Conservation (phyloP, 371 early-diverging fungal species). For the Blastocladiella emersonii region DNA sequence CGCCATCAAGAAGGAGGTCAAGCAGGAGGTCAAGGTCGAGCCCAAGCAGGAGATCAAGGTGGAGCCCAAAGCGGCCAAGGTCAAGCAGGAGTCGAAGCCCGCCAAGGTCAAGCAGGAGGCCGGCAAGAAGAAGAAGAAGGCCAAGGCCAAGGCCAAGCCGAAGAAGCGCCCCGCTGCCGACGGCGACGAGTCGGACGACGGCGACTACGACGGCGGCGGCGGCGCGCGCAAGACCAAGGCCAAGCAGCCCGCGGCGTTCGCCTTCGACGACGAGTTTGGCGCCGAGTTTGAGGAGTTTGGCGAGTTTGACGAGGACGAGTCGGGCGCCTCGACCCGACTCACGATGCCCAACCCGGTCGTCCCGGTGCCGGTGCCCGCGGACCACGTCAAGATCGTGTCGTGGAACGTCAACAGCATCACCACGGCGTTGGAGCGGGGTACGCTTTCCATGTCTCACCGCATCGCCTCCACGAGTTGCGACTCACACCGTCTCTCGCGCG, state of each 20-base stretch:
- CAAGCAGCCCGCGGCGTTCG: conserved; percentile 15
- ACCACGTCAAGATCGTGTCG: conserved; percentile 52
- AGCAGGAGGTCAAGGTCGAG: conserved; percentile 21
- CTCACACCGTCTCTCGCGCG: background rate
- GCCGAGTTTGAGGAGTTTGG: too few relatives aligned
- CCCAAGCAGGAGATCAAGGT: conserved; percentile 20
- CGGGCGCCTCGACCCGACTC: too few relatives aligned
- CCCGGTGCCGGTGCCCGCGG: conserved; percentile 21
- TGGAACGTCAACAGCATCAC: conserved; percentile 68
- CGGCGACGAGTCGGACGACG: background rate
- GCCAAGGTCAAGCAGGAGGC: conserved; percentile 6
- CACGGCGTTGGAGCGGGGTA: conserved; percentile 55
- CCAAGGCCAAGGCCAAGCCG: conserved; percentile 12
- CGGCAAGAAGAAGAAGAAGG: conserved; percentile 8
- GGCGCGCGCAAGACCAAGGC: conserved; percentile 48
- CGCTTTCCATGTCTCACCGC: background rate
- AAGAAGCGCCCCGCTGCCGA: background rate
- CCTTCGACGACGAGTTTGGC: too few relatives aligned
- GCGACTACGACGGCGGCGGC: conserved; percentile 8
- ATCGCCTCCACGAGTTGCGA: background rate
- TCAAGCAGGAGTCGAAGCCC: background rate
- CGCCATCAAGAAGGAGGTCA: conserved; percentile 19
- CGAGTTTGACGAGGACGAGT: too few relatives aligned
- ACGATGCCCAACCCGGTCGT: too few relatives aligned
- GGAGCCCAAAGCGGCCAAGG: conserved; percentile 13